A percentile compares a stretch with the other conserved stretches of the same genome.
phyloP scores from a whole-genome alignment of 345 rosid species.

The Gossypium sturtianum region DNA sequence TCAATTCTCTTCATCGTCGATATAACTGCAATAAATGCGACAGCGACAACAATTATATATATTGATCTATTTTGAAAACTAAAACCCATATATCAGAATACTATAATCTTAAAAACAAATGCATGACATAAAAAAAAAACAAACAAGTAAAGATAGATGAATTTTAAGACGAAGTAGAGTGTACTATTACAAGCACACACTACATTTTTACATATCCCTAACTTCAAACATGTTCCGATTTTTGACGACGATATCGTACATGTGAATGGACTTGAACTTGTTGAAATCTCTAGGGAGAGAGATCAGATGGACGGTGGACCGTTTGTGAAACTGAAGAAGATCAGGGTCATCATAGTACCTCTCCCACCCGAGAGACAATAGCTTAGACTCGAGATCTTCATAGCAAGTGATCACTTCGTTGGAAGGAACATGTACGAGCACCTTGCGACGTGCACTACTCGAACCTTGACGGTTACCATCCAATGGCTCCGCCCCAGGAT shows the following conservation, averaged over 20 bases:
- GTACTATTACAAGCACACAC: background rate
- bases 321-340: conserved; percentile 73
- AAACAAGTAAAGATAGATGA: background rate
- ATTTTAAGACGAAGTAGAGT: background rate
- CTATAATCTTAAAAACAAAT: background rate
- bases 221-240: conserved; percentile 67
- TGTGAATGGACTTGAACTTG: conserved; percentile 65
- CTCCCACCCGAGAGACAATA: conserved; percentile 69
- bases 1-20: background rate
- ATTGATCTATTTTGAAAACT: background rate
- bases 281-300: conserved; percentile 69
- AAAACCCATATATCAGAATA: background rate
- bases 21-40: background rate
- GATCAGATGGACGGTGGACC: conserved; percentile 53
- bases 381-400: conserved; percentile 46
- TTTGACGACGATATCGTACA: conserved; percentile 82
- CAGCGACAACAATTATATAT: background rate
- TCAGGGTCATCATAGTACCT: conserved; percentile 61
- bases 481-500: conserved; percentile 40
- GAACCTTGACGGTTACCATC: conserved; percentile 32
- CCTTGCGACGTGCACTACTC: conserved; percentile 23
- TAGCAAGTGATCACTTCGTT: conserved; percentile 64
- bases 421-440: conserved; percentile 48
- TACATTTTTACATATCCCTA: conserved; percentile 24
- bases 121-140: background rate